phyloP scores from a whole-genome alignment of 2,329 filamentous ascomycete species.

The Monosporascus sp. region DNA sequence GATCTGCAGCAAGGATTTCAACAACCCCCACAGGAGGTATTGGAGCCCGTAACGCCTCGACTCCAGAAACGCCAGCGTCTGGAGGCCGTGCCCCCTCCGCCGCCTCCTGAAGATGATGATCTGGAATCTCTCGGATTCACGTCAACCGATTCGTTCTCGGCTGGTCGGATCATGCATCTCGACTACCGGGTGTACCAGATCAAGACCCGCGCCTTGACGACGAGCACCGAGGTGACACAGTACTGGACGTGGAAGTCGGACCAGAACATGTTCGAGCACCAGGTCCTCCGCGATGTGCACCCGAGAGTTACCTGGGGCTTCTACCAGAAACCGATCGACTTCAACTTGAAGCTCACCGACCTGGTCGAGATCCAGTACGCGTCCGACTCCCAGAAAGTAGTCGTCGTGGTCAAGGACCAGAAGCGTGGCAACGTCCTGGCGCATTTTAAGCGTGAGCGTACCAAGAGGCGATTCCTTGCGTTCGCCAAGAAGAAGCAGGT shows the following conservation, averaged over 20 bases:
- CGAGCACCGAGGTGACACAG: slow-evolving; percentile 43
- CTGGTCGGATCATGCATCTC: slow-evolving; percentile 35
- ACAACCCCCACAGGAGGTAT: slow-evolving; percentile 12
- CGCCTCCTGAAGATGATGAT: slow-evolving; percentile 27
- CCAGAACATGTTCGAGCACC: slow-evolving; percentile 43
- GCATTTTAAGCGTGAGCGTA: slow-evolving; percentile 46
- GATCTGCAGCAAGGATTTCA: slow-evolving; percentile 8
- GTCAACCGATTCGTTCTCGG: slow-evolving; percentile 45
- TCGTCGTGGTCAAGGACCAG: slow-evolving; percentile 33
- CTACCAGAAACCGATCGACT: slow-evolving; percentile 45
- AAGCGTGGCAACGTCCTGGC: slow-evolving; percentile 43
- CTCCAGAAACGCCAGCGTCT: slow-evolving; percentile 25
- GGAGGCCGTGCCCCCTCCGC: slow-evolving; percentile 9
- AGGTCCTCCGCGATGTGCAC: slow-evolving; percentile 41
- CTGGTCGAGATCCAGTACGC: slow-evolving; percentile 42
- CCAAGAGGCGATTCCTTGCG: slow-evolving; percentile 45
- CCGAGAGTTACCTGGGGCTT: slow-evolving; percentile 41
- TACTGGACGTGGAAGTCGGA: slow-evolving; percentile 48
- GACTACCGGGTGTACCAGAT: slow-evolving; percentile 51
- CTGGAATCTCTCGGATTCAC: slow-evolving; percentile 43
- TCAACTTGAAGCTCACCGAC: slow-evolving; percentile 42
- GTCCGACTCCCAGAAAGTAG: slow-evolving; percentile 33
- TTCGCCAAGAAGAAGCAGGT: slow-evolving; percentile 41
- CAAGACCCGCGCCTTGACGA: slow-evolving; percentile 42
- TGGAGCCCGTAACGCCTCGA: slow-evolving; percentile 23